phyloP scores from a whole-genome alignment of 352 stramenopile species.

The Globisporangium viniferum region DNA sequence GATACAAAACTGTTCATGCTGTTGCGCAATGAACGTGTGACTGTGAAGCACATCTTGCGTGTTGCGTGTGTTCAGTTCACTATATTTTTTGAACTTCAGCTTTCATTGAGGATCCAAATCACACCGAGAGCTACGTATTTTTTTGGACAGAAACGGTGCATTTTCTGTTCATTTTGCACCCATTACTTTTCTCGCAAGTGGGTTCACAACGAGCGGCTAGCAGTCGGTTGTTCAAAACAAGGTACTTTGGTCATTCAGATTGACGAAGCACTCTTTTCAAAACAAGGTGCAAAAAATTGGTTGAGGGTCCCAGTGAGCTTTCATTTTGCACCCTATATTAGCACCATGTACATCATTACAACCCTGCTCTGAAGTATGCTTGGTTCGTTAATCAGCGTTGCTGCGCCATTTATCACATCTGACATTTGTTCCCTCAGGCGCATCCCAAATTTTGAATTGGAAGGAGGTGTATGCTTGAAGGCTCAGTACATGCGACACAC shows the following conservation, averaged over 20 bases:
- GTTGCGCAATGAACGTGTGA: background rate
- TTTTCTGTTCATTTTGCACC: conserved; percentile 2
- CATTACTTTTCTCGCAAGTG: background rate
- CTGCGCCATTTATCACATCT: background rate
- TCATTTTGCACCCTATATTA: background rate
- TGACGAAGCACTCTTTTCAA: background rate
- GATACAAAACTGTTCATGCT: background rate
- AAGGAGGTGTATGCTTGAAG: background rate
- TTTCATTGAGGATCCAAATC: background rate
- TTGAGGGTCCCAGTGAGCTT: too few relatives aligned
- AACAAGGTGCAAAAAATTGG: background rate
- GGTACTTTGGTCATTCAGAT: background rate
- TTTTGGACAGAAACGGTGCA: background rate
- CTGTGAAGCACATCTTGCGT: background rate
- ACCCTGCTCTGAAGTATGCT: background rate
- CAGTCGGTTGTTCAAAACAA: background rate
- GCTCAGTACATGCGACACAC: background rate
- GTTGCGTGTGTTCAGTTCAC: background rate
- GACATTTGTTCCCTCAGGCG: background rate
- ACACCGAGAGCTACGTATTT: background rate
- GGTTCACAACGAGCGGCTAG: background rate
- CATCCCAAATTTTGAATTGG: background rate
- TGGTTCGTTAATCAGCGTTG: background rate
- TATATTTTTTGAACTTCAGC: background rate
- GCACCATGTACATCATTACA: background rate